These are phyloP conservation scores for Kitagawia praeruptora DNA, from an alignment of 129 eudicot species.

Conservation along the genomic window DNA sequence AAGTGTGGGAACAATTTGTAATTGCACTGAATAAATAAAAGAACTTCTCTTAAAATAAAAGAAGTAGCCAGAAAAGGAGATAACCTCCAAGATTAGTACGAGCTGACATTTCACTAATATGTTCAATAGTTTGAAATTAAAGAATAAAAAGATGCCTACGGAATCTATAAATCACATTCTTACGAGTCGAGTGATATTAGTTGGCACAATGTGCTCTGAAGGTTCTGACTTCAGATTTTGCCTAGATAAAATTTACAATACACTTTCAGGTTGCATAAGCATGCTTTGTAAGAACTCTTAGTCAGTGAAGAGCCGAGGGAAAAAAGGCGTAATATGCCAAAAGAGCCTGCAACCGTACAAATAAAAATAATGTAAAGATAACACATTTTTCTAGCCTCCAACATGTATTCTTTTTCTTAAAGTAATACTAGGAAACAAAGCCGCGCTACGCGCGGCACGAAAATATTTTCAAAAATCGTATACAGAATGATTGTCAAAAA, in stretches of 20 bases:
- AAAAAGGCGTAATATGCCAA: not conserved
- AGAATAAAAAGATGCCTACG: not conserved
- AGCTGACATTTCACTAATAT: no score
- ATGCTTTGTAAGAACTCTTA: not conserved
- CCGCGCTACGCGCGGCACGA: no score
- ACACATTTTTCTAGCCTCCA: no score
- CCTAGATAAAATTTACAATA: not conserved
- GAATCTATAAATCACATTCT: not conserved
- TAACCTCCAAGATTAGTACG: not conserved
- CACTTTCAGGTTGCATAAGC: not conserved
- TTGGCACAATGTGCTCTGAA: not conserved
- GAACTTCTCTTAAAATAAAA: not conserved
- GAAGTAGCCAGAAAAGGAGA: not conserved
- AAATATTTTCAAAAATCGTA: no score
- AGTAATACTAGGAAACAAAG: no score
- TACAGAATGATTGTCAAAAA: no score
- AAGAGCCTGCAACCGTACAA: not conserved
- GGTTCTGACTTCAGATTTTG: not conserved
- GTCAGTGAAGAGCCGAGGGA: no score
- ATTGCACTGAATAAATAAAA: not conserved
- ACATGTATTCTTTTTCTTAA: no score
- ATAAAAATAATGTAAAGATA: not conserved
- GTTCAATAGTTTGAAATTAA: not conserved
- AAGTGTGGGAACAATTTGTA: not conserved
- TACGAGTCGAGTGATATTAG: not conserved